phyloP scores from a whole-genome alignment of 139 green algal species.

The Zygnema circumcarinatum region DNA sequence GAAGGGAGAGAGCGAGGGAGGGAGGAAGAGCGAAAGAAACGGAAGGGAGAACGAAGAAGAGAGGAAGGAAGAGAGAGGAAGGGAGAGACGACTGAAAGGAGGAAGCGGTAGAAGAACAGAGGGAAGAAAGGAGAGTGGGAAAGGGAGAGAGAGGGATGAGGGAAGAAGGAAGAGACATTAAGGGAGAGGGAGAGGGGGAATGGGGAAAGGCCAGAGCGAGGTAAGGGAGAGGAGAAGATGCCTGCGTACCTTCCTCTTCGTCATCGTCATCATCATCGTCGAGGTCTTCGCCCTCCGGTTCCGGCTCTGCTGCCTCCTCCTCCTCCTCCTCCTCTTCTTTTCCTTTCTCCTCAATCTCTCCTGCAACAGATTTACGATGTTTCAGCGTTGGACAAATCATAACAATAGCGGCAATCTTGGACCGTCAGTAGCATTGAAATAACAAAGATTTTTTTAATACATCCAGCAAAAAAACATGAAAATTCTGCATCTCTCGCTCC shows the following conservation, averaged over 20 bases:
- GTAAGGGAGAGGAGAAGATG: background rate
- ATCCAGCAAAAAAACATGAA: background rate
- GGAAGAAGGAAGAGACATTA: no score
- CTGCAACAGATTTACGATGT: no score
- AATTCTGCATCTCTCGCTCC: no score
- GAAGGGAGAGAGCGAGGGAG: background rate
- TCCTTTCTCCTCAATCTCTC: background rate
- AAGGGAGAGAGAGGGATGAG: no score
- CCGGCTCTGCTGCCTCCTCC: background rate
- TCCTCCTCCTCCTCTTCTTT: constrained; percentile 10
- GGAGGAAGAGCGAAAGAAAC: background rate
- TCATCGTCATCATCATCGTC: background rate
- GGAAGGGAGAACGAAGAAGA: background rate
- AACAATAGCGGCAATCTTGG: background rate
- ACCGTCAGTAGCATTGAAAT: background rate
- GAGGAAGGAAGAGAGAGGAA: background rate
- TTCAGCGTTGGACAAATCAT: no score
- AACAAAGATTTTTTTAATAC: background rate
- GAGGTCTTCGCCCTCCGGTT: background rate
- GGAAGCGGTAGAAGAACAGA: no score
- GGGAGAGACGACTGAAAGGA: no score
- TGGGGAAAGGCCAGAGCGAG: no score
- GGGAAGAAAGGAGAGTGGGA: no score
- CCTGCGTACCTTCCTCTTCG: background rate
- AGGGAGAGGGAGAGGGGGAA: no score